Conservation (phyloP, 768 basidiomycete genomes). For the Russula lepida region DNA sequence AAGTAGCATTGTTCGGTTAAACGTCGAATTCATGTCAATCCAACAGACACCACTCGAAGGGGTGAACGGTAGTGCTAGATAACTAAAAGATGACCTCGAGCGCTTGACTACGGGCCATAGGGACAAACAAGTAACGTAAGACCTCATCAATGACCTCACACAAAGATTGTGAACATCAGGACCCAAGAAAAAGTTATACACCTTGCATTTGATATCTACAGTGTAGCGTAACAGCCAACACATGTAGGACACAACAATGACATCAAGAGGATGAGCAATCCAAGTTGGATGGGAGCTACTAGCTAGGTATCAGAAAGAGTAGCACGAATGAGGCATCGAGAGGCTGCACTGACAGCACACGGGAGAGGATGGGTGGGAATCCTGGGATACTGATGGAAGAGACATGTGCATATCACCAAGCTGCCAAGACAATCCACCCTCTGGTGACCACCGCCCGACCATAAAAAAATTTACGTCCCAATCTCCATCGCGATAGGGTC, state of each 20-base stretch:
- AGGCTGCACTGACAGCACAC: neutral
- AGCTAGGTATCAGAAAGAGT: neutral
- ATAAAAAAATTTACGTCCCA: neutral
- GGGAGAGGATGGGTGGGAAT: neutral
- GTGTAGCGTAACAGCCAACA: too few relatives aligned
- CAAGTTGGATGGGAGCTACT: neutral
- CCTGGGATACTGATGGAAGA: neutral
- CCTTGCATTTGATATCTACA: too few relatives aligned
- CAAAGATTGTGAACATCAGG: too few relatives aligned
- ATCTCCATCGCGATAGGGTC: neutral
- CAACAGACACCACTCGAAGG: neutral
- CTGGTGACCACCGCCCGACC: neutral
- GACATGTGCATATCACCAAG: neutral
- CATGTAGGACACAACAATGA: too few relatives aligned
- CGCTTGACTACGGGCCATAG: too few relatives aligned
- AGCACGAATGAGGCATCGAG: neutral
- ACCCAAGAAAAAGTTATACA: too few relatives aligned
- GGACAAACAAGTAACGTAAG: too few relatives aligned
- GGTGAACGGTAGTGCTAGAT: neutral
- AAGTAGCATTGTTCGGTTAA: neutral
- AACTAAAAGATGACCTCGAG: too few relatives aligned
- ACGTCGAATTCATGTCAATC: too few relatives aligned
- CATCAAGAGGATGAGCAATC: neutral
- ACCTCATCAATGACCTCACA: too few relatives aligned
- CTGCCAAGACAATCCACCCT: too few relatives aligned